Percentiles rank a stretch among this genome's conserved stretches.
phyloP scores from a whole-genome alignment of 2,329 filamentous ascomycete genomes.

The Knufia petricola region DNA sequence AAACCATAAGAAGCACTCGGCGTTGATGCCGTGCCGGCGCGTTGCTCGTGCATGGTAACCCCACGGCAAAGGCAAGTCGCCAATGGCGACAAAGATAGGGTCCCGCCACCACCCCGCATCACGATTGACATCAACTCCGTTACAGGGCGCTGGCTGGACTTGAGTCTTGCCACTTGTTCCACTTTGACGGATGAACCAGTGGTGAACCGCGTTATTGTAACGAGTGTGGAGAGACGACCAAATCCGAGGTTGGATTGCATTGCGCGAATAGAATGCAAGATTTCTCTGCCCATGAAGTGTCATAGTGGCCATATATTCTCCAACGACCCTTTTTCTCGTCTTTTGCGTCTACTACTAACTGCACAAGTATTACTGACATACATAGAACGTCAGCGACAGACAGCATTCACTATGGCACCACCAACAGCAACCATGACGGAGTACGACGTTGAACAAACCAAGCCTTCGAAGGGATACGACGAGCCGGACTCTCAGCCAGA shows the following conservation, averaged over 20 bases:
- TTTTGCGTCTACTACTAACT: neutral
- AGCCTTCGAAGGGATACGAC: conserved; percentile 15
- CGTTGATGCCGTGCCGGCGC: too few relatives aligned
- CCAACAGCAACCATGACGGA: conserved; percentile 16
- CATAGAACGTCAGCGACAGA: neutral
- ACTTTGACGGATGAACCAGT: neutral
- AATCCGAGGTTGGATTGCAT: neutral
- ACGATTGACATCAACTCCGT: too few relatives aligned
- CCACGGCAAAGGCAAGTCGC: too few relatives aligned
- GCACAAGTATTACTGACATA: neutral
- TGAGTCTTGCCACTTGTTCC: too few relatives aligned
- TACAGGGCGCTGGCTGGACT: too few relatives aligned
- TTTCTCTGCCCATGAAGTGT: neutral
- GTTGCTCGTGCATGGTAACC: too few relatives aligned
- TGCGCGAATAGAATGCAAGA: neutral
- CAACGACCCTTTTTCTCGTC: neutral
- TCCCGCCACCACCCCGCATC: too few relatives aligned
- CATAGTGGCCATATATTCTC: neutral
- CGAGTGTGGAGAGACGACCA: neutral
- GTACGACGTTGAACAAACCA: conserved; percentile 5
- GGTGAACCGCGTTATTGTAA: neutral
- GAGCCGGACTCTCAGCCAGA: conserved; percentile 15
- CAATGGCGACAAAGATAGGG: too few relatives aligned
- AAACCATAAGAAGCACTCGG: too few relatives aligned
- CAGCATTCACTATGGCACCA: conserved; percentile 12